Base-by-base conservation (phyloP, 805 yeast genomes). In the Cyberlindnera amylophila region DNA sequence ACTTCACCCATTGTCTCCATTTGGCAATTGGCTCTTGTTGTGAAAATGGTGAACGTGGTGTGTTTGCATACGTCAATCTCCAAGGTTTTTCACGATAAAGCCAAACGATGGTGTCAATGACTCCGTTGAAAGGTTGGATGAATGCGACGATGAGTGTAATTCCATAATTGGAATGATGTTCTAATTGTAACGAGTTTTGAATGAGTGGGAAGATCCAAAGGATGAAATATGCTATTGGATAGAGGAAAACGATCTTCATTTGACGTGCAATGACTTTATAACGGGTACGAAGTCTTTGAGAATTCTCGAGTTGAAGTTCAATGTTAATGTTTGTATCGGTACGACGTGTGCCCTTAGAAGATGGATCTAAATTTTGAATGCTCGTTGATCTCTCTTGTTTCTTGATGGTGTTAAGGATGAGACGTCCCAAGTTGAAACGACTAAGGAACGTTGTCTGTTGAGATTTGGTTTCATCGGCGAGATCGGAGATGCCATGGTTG, bases 121-220 rank as follows among this genome's bases (percentile, higher is more conserved):
- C 69, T 36, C 96, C 89, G 61, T 83, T 83, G 53, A 86, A 72
- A 2, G 96, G 90, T 61, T 84, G 89, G 69, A 82, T 77, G 51
- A 81, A 80, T 0, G 93, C 84, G n/a, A 83, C 78, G 41, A 83
- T 64, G 39, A 77, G 73, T 39, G 76, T 73, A 32, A 86, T 61
- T 82, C 91, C 82, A 45, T 72, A 72, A 8, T 75, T 69, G 2
- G 83, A 77, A 1, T 77, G 75, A 45, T 72, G 68, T 1, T 46
- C 34, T 16, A 71, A 58, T 43, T 75, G 79, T 9, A 86, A 70
- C 42, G 79, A 69, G 53, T 83, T 85, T 28, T 77, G 69, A 5
- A 82, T 73, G 46, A 86, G 75, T 2, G 96, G 96, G 50, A 85
- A 81, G 16, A 82, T 57, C 97, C 97, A 89, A 36, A 88, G 63